phyloP scores from a whole-genome alignment of 2,329 filamentous ascomycete genomes.

The Penicillium sp. region DNA sequence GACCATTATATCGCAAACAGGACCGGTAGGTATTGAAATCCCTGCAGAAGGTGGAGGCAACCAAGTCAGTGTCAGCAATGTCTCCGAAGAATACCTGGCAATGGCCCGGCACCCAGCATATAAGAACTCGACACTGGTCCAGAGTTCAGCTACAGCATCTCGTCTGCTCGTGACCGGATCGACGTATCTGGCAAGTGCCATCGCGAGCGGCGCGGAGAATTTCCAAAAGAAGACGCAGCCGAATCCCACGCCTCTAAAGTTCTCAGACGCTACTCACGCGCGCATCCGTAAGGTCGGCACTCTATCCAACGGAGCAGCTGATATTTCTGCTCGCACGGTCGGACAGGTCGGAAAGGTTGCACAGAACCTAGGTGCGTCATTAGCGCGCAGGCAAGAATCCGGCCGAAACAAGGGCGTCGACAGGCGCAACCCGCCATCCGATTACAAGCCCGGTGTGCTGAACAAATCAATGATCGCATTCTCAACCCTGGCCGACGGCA shows the following conservation, averaged over 20 bases:
- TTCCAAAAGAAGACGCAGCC: slow-evolving; percentile 77
- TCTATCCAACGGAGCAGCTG: slow-evolving; percentile 71
- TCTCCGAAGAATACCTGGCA: slow-evolving; percentile 56
- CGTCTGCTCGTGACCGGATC: slow-evolving; percentile 85
- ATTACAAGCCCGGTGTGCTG: slow-evolving; percentile 80
- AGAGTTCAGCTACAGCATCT: slow-evolving; percentile 77
- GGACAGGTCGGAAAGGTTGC: slow-evolving; percentile 73
- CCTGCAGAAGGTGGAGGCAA: slow-evolving; percentile 42
- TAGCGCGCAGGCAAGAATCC: slow-evolving; percentile 55
- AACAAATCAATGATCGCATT: slow-evolving; percentile 98
- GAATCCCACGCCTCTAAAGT: slow-evolving; percentile 70
- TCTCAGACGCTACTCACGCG: slow-evolving; percentile 73
- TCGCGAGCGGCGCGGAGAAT: slow-evolving; percentile 67
- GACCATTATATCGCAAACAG: slow-evolving; percentile 22
- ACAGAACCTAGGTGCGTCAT: slow-evolving; percentile 75
- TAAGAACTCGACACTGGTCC: slow-evolving; percentile 73
- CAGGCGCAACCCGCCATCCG: slow-evolving; percentile 57
- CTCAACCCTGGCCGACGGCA: slow-evolving; percentile 83
- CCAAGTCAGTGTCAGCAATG: slow-evolving; percentile 41
- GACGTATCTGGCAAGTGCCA: slow-evolving; percentile 64
- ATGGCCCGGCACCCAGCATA: slow-evolving; percentile 84
- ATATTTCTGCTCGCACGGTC: slow-evolving; percentile 74
- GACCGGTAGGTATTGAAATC: slow-evolving; percentile 43
- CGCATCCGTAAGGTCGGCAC: slow-evolving; percentile 81
- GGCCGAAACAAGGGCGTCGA: slow-evolving; percentile 54